Evolutionary conservation across 768 basidiomycete species (phyloP).

Genomic region (Pleurotus eryngii): DNA sequence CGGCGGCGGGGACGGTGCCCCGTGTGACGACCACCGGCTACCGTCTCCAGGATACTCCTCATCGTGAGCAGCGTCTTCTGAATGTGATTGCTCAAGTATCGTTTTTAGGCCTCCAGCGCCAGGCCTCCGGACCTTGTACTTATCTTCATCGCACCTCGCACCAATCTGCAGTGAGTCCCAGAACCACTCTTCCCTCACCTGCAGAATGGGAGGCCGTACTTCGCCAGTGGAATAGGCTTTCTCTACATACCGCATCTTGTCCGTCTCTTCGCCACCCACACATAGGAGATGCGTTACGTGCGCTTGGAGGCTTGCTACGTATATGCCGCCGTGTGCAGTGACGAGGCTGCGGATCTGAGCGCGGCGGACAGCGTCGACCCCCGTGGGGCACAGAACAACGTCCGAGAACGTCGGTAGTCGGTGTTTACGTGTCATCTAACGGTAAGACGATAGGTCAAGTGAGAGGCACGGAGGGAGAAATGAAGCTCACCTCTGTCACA

Average conservation of each 20-base stretch:
- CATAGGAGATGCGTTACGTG: conserved; percentile 85
- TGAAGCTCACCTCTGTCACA: conserved; percentile 39
- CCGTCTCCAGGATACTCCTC: no score
- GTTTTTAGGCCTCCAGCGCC: conserved; percentile 50
- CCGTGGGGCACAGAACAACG: conserved; percentile 71
- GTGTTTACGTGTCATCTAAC: conserved; percentile 48
- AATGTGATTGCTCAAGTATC: no score
- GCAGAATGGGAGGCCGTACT: conserved; percentile 52
- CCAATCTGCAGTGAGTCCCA: conserved; percentile 86
- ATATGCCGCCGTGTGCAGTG: conserved; percentile 58
- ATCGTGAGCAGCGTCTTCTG: no score
- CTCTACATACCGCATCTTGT: conserved; percentile 78
- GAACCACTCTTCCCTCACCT: conserved; percentile 97
- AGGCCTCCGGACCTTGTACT: conserved; percentile 56
- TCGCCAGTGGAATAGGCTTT: conserved; percentile 72
- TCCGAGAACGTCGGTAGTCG: conserved; percentile 73
- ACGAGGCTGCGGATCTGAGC: conserved; percentile 63
- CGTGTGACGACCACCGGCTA: no score
- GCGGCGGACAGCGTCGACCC: conserved; percentile 58
- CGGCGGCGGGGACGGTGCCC: no score
- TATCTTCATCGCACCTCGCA: conserved; percentile 63
- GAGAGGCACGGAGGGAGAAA: not conserved
- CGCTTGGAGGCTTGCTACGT: conserved; percentile 72
- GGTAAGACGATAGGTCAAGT: conserved; percentile 22
- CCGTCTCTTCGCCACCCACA: conserved; percentile 59